Evolutionary conservation across 1,139 yeast genomes (phyloP).

Genomic region (Candida glucosophila): DNA sequence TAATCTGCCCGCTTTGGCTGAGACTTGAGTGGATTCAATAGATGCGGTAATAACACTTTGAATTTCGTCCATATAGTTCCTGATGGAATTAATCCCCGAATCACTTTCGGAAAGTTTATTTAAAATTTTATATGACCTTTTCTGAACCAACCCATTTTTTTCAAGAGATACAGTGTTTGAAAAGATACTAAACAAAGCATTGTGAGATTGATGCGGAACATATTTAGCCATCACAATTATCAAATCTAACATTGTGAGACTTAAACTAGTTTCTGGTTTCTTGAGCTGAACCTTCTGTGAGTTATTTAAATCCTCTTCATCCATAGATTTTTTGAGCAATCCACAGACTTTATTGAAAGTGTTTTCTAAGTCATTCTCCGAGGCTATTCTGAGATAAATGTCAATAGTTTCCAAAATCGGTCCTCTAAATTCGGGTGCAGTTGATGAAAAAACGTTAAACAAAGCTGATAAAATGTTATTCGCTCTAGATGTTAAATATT

Average conservation of each 20-base stretch:
- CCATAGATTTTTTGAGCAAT: conserved; percentile 66
- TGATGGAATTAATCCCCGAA: conserved; percentile 47
- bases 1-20: conserved; percentile 79
- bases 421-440: conserved; percentile 75
- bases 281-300: conserved; percentile 7
- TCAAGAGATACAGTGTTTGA: conserved; percentile 51
- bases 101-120: conserved; percentile 63
- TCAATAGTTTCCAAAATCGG: conserved; percentile 82
- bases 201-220: conserved; percentile 62
- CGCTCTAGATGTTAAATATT: conserved; percentile 57
- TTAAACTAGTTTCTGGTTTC: conserved; percentile 34
- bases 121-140: conserved; percentile 80
- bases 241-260: conserved; percentile 85
- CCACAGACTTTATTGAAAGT: conserved; percentile 86
- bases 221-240: conserved; percentile 81
- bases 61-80: conserved; percentile 46
- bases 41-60: conserved; percentile 52
- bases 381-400: conserved; percentile 65
- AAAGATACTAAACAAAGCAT: conserved; percentile 72
- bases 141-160: conserved; percentile 66
- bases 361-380: conserved; percentile 53
- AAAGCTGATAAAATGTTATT: conserved; percentile 75
- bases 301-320: conserved; percentile 38
- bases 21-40: conserved; percentile 51
- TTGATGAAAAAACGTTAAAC: conserved; percentile 85